Base-by-base conservation (phyloP, 225 moss, liverwort and hornwort genomes). In the Physcomitrium patens region DNA sequence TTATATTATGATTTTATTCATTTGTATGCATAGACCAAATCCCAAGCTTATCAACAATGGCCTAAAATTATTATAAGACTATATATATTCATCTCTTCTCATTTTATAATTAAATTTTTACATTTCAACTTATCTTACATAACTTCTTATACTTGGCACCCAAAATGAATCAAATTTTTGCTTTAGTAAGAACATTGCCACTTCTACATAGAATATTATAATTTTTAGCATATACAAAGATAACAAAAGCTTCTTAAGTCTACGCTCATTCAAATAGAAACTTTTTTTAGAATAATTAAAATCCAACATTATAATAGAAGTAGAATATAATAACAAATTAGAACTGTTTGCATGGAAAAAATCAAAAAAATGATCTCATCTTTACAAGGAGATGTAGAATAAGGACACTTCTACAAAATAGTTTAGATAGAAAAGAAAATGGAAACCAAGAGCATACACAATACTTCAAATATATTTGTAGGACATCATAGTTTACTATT, bases 221-320 rank as follows among this genome's bases (percentile, higher is more conserved):
- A 77, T 55, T 1, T 74, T 70, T 15, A 63, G 73, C 62, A 79
- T 82, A 68, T 85, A 91, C 0, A 82, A 82, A 9, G 87, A 77
- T 4, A 87, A 71, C 9, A 94, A 75, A 3, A 94, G 75, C 68
- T 84, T 92, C 74, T 91, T 74, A 0, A 94, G 51, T 3, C 89
- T 86, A 3, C 87, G 86, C 81, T 92, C 92, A 43, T 94, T 92
- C 41, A 94, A 52, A 53, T 94, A 92, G 47, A 94, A 94, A 73
- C 92, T 94, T 8, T 91, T 92, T 0, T 89, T 89, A 12, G 74
- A 78, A 11, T 79, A 87, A 65, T 81, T 90, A 6, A 67, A 73
- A 16, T 92, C 85, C 44, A 84, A 90, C n/a, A 84, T 82, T 24
- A 60, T 78, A 5, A 79, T 50, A 6, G 89, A 69, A 1, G 85